phyloP scores from a whole-genome alignment of 2,329 filamentous ascomycete species.

The Lasiodiplodia citricola region DNA sequence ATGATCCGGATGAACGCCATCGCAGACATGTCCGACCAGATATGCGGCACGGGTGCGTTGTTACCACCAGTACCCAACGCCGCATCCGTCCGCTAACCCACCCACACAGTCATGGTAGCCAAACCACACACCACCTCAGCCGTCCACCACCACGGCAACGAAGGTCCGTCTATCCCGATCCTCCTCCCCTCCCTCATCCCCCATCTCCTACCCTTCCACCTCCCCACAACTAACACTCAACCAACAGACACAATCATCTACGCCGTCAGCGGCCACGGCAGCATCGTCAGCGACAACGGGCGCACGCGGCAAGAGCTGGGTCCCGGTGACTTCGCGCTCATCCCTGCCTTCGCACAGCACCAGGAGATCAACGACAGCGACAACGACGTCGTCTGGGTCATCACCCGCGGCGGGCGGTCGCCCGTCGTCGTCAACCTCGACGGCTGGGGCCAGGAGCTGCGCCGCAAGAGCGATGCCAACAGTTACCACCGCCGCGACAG shows the following conservation, averaged over 20 bases:
- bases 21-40: constrained; percentile 65
- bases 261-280: constrained; percentile 65
- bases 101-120: constrained; percentile 63
- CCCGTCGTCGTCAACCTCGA: constrained; percentile 68
- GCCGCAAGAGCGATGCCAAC: constrained; percentile 24
- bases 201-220: constrained; percentile 10
- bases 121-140: constrained; percentile 66
- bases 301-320: constrained; percentile 62
- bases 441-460: constrained; percentile 58
- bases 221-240: background rate
- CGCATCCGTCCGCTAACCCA: background rate
- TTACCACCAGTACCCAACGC: background rate
- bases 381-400: constrained; percentile 68
- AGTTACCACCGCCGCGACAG: background rate
- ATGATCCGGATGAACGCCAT: constrained; percentile 64
- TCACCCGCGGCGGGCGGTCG: constrained; percentile 65
- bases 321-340: constrained; percentile 71
- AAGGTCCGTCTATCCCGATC: constrained; percentile 54
- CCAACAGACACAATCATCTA: constrained; percentile 70
- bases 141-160: constrained; percentile 72
- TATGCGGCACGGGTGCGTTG: constrained; percentile 68
- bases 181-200: background rate
- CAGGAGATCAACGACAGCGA: constrained; percentile 71
- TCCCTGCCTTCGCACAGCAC: constrained; percentile 73
- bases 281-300: constrained; percentile 63